Evolutionary conservation across 495 filamentous ascomycete genomes (phyloP).

Genomic region (Hyphodiscus hymeniophilus): DNA sequence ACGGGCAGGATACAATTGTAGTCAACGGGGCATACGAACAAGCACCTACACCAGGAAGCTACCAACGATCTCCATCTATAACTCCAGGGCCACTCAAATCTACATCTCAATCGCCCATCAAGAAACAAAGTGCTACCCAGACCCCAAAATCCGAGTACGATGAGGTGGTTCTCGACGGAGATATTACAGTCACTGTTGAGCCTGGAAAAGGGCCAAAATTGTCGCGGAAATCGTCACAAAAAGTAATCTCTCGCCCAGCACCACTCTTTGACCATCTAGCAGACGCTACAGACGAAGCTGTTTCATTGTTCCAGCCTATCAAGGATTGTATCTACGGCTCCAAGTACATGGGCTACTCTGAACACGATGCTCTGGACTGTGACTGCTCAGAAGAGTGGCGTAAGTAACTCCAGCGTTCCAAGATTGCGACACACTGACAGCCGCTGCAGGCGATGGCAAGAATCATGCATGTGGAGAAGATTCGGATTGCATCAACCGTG

Average conservation of each 20-base stretch:
- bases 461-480: conserved; percentile 93
- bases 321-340: conserved; percentile 77
- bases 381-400: conserved; percentile 95
- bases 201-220: conserved; percentile 64
- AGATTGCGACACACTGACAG: conserved; percentile 24
- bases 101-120: conserved; percentile 33
- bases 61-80: conserved; percentile 19
- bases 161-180: conserved; percentile 44
- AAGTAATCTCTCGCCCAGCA: conserved; percentile 49
- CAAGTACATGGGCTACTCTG: conserved; percentile 82
- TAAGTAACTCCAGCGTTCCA: conserved; percentile 45
- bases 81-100: conserved; percentile 22
- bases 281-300: conserved; percentile 68
- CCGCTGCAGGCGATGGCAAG: conserved; percentile 49
- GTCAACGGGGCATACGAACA: conserved; percentile 22
- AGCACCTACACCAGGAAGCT: conserved; percentile 4
- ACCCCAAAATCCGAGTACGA: conserved; percentile 29
- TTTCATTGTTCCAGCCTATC: conserved; percentile 70
- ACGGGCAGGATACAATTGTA: conserved; percentile 8
- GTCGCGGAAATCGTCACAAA: conserved; percentile 66
- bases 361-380: conserved; percentile 85
- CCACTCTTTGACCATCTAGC: conserved; percentile 60
- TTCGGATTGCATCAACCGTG: conserved; percentile 97
- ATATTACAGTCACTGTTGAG: conserved; percentile 57
- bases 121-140: conserved; percentile 24